phyloP scores from a whole-genome alignment of 345 rosid genomes.

The Sonneratia alba region DNA sequence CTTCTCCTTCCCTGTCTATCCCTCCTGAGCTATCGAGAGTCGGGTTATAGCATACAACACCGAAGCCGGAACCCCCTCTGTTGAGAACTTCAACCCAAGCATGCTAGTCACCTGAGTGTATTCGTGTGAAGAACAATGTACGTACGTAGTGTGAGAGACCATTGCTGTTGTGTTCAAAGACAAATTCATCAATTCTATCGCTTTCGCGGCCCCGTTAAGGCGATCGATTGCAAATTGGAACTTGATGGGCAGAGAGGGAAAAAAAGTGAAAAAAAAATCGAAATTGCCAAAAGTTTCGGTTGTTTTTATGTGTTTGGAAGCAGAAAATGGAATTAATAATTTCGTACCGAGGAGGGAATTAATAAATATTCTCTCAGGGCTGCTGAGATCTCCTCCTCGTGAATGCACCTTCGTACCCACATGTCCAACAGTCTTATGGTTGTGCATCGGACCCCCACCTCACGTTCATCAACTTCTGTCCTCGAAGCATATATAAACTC shows the following conservation, averaged over 20 bases:
- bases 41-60: neutral
- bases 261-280: neutral
- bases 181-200: conserved; percentile 4
- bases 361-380: neutral
- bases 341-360: neutral
- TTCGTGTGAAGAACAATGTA: neutral
- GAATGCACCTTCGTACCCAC: conserved; percentile 2
- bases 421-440: neutral
- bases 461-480: too few species aligned
- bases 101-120: neutral
- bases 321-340: neutral
- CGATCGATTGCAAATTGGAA: conserved; percentile 16
- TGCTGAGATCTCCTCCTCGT: neutral
- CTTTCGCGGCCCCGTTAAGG: conserved; percentile 12
- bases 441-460: too few species aligned
- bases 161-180: neutral
- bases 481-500: too few species aligned
- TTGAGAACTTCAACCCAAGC: neutral
- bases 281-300: neutral
- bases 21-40: conserved; percentile 70
- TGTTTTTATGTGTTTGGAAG: neutral
- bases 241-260: neutral
- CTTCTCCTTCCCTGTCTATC: conserved; percentile 88
- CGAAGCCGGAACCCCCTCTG: neutral
- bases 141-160: neutral